Percentiles rank a stretch among this genome's conserved stretches.
Conservation (phyloP, 768 basidiomycete species). For the Stropharia rugosoannulata region DNA sequence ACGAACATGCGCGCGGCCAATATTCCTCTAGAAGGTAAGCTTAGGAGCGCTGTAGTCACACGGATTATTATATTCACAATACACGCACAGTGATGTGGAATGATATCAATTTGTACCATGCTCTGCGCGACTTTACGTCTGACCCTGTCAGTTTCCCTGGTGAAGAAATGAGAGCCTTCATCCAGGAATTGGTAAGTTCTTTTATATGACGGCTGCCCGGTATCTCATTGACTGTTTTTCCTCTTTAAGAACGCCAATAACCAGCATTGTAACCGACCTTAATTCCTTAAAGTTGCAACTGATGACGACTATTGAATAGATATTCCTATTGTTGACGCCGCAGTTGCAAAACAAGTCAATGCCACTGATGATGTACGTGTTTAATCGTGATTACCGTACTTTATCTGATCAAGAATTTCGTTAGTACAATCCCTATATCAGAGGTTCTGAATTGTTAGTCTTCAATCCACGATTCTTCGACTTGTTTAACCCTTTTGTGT, state of each 20-base stretch:
- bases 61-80: too few species aligned
- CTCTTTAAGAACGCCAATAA: slow-evolving; percentile 12
- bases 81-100: slow-evolving; percentile 65
- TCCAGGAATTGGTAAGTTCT: slow-evolving; percentile 24
- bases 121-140: slow-evolving; percentile 65
- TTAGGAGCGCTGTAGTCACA: background rate
- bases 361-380: slow-evolving; percentile 57
- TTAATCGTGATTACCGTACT: background rate
- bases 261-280: slow-evolving; percentile 21
- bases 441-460: slow-evolving; percentile 54
- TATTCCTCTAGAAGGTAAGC: slow-evolving; percentile 71
- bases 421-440: slow-evolving; percentile 67
- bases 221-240: background rate
- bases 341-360: slow-evolving; percentile 56
- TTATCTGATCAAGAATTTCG: background rate
- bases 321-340: slow-evolving; percentile 72
- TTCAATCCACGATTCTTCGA: background rate
- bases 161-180: too few species aligned
- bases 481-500: background rate
- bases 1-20: slow-evolving; percentile 59
- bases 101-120: slow-evolving; percentile 73
- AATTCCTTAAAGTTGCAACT: slow-evolving; percentile 4
- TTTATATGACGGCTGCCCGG: background rate
- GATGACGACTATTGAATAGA: slow-evolving; percentile 31
- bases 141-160: slow-evolving; percentile 64